Percentiles rank a stretch among this genome's conserved stretches.
Conservation (phyloP, 108 stramenopile species). For the Cylindrotheca closterium region DNA sequence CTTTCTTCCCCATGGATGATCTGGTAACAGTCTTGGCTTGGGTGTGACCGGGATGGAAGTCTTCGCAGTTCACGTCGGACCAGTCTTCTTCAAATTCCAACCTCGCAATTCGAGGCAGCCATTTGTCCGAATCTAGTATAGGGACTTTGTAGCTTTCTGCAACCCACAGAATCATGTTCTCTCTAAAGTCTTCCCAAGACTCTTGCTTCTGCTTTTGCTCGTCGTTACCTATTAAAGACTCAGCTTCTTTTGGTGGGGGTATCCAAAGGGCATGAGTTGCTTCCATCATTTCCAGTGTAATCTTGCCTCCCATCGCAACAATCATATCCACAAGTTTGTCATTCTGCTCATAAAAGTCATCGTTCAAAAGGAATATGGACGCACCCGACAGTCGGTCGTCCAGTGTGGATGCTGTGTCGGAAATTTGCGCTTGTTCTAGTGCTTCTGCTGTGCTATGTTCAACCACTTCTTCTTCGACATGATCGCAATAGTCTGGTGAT, state of each 20-base stretch:
- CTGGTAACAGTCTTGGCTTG: no score
- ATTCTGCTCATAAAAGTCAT: background rate
- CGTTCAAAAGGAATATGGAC: background rate
- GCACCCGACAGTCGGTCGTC: background rate
- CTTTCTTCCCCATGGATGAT: no score
- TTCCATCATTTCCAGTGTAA: background rate
- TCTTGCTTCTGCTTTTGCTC: no score
- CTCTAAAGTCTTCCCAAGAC: no score
- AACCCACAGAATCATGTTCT: no score
- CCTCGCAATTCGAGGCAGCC: background rate
- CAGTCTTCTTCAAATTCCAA: background rate
- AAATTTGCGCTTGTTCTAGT: no score
- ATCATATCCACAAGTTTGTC: background rate
- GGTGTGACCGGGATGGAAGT: background rate
- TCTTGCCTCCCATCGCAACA: background rate
- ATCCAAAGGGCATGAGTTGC: background rate
- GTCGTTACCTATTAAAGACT: no score
- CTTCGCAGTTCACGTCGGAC: background rate
- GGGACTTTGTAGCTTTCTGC: background rate
- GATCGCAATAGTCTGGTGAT: no score
- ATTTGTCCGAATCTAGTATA: background rate
- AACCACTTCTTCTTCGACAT: no score
- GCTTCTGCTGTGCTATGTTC: no score
- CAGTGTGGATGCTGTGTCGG: no score
- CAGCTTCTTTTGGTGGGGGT: background rate